Base-by-base conservation (phyloP, 495 filamentous ascomycete species). In the Apodospora peruviana region DNA sequence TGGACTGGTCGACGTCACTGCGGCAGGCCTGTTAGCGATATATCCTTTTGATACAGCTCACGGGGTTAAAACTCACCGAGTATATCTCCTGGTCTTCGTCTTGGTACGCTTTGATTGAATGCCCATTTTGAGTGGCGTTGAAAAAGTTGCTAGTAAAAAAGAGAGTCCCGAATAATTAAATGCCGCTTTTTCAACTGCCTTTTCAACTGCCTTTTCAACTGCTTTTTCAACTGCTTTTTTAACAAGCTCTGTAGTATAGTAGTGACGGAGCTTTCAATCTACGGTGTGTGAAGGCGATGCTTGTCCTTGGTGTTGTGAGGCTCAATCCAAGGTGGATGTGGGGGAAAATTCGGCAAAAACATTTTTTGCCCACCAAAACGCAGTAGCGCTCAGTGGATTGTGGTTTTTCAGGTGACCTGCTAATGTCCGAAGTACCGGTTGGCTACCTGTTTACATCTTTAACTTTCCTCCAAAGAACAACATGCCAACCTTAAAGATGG, bases 1-100 rank as follows among this genome's bases (percentile, higher is more conserved):
- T 77, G 64, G 96, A 78, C 67, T 96, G 93, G 64, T 98, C 91
- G 56, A 95, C 76, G 68, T 88, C 90, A 64, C 88, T 90, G 45
- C 10, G 11, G 7, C 5, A 10, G 32, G 20, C 16, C 9, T 27
- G 24, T 44, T 43, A 16, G 14, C 24, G n/a, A 11, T 18, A 38
- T 18, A 27, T n/a, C 9, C n/a, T n/a, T n/a, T n/a, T n/a, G n/a
- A n/a, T n/a, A n/a, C n/a, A n/a, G n/a, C n/a, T n/a, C n/a, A n/a
- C n/a, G n/a, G n/a, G n/a, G 29, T 44, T 29, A 18, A 20, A 0
- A 53, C 64, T 56, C 36, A 67, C 65, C 77, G 73, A 24, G 69
- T 70, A 45, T 73, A 65, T 18, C 81, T 68, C 50, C 82, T 60
- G n/a, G 82, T 85, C 68, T 86, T 86, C 47, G 74, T 77, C 44